Conservation (phyloP, 805 yeast species). For the Candida nitratophila region DNA sequence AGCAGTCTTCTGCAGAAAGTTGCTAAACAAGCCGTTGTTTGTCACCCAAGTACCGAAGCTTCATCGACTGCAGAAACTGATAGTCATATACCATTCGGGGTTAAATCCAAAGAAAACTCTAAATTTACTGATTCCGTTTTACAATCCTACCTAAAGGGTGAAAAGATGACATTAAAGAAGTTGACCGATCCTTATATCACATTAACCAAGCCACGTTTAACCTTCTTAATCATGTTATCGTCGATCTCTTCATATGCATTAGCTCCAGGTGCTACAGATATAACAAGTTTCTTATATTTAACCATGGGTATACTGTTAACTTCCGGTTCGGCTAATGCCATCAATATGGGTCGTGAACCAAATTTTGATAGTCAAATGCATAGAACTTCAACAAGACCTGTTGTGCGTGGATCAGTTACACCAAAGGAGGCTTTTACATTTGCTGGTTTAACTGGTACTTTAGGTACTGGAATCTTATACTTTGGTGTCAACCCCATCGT, state of each 20-base stretch:
- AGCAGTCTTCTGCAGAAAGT: constrained; percentile 27
- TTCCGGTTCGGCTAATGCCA: constrained; percentile 93
- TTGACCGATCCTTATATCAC: constrained; percentile 60
- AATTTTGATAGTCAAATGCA: constrained; percentile 82
- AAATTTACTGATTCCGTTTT: constrained; percentile 14
- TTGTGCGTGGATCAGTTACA: constrained; percentile 73
- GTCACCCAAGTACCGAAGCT: constrained; percentile 27
- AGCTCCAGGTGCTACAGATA: constrained; percentile 75
- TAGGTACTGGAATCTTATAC: constrained; percentile 64
- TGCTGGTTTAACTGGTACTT: constrained; percentile 65
- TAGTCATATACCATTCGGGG: constrained; percentile 46
- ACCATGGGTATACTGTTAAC: constrained; percentile 82
- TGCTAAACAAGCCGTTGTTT: constrained; percentile 37
- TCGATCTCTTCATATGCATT: constrained; percentile 92
- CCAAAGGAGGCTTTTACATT: constrained; percentile 73
- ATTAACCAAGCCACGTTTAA: constrained; percentile 84
- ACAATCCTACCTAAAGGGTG: constrained; percentile 17
- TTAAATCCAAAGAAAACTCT: constrained; percentile 31
- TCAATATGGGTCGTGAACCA: constrained; percentile 96
- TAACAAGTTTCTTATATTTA: constrained; percentile 61
- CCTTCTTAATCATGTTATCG: constrained; percentile 81
- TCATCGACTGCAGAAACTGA: not conserved
- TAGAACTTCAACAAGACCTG: constrained; percentile 83
- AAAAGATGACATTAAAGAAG: constrained; percentile 26
- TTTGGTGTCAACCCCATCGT: constrained; percentile 85